These are phyloP conservation scores for Galeopsis tetrahit DNA, from an alignment of 257 asterid species.

Conservation along the genomic window DNA sequence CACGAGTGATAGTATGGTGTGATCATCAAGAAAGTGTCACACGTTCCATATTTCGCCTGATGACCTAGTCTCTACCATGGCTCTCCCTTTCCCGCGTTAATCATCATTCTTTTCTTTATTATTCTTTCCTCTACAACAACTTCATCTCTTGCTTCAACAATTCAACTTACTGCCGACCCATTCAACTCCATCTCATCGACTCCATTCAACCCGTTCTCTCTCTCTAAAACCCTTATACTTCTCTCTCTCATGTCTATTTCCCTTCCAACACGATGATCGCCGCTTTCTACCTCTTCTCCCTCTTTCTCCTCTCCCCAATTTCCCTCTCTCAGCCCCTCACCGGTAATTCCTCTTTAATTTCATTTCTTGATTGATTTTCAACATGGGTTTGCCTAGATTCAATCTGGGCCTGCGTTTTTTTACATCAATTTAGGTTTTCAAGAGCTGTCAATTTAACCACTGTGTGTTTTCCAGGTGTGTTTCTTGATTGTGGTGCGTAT, in stretches of 20 bases:
- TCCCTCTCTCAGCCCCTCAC: slow-evolving; percentile 52
- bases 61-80: slow-evolving; percentile 28
- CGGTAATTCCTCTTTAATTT: slow-evolving; percentile 43
- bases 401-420: slow-evolving; percentile 30
- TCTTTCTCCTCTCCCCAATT: slow-evolving; percentile 44
- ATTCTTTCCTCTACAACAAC: slow-evolving; percentile 55
- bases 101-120: slow-evolving; percentile 29
- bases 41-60: too few species aligned
- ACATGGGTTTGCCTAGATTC: slow-evolving; percentile 12
- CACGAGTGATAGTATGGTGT: too few species aligned
- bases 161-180: slow-evolving; percentile 40
- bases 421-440: slow-evolving; percentile 2
- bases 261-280: slow-evolving; percentile 35
- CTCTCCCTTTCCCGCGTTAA: slow-evolving; percentile 40
- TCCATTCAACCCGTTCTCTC: slow-evolving; percentile 31
- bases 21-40: too few species aligned
- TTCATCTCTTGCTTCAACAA: slow-evolving; percentile 54
- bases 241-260: slow-evolving; percentile 32
- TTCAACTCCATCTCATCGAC: slow-evolving; percentile 37
- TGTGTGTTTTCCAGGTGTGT: slow-evolving; percentile 48
- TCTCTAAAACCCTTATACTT: slow-evolving; percentile 14
- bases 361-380: not conserved
- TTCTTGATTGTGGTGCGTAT: slow-evolving; percentile 76
- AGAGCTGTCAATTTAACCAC: not conserved
- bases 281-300: slow-evolving; percentile 39